Base-by-base conservation (phyloP, 805 yeast genomes). In the Starmerella geochares region DNA sequence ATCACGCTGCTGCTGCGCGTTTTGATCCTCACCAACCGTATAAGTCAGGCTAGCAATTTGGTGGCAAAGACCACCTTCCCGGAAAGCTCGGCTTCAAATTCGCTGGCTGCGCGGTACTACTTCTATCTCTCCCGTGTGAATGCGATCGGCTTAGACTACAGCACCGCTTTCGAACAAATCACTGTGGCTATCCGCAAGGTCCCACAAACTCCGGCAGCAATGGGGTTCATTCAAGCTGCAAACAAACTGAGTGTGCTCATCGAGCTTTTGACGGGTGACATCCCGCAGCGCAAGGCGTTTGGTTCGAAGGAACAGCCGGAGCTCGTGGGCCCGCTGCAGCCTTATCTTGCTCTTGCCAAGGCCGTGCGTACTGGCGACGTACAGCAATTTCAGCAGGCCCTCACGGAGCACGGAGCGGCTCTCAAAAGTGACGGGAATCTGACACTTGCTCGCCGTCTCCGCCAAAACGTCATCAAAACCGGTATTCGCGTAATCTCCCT, bases 391-490 rank as follows among this genome's bases (percentile, higher is more conserved):
- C 80, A 84, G 42, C 76, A 79, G 48, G 81, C 84, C 7, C 71
- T 90, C 58, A 67, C 71, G 33, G 75, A 77, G 59, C 81, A 81
- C 63, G 84, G 80, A 56, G 67, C 67, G 1, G 70, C 67, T 32
- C 79, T 88, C 58, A 74, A 79, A 61, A 75, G 71, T 52, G 98
- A 92, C 67, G 86, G 82, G 45, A 85, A 81, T 59, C 85, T 80
- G 65, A 84, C 86, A 35, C 74, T 92, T 59, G 92, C 92, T 40
- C 75, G 86, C 41, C 79, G 97, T 62, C 74, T 92, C 63, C 83
- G 96, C 65, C 95, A 94, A 64, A 92, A 90, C 65, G 99, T 92
- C 54, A 92, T 92, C 68, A 92, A 90, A 70, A 88, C 99, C 1
- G 99, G 98, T 62, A 86, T 92, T 54, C 78, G 97, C 66, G 83